Percentiles rank a stretch among this genome's conserved stretches.
phyloP scores from a whole-genome alignment of 805 yeast species.

The Barnettozyma californica region DNA sequence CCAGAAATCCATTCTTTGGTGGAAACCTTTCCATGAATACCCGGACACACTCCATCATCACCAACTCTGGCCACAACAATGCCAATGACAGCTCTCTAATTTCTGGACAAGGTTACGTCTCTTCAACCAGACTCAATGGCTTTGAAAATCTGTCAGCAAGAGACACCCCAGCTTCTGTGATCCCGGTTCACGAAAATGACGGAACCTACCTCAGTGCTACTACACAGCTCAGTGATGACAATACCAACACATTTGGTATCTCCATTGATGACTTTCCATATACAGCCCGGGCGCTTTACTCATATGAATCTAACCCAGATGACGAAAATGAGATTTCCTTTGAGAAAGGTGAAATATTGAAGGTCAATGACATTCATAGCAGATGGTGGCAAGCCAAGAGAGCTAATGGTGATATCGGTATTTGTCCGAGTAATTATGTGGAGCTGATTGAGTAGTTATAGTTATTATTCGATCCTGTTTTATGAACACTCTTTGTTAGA shows the following conservation, averaged over 20 bases:
- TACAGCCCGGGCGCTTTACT: conserved; percentile 80
- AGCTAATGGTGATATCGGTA: conserved; percentile 87
- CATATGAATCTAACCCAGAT: conserved; percentile 84
- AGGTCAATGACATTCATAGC: conserved; percentile 88
- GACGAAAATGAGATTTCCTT: conserved; percentile 92
- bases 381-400: conserved; percentile 98
- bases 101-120: conserved; percentile 30
- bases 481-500: background rate
- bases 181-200: conserved; percentile 16
- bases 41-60: conserved; percentile 7
- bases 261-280: conserved; percentile 52
- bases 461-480: background rate
- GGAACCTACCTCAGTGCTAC: conserved; percentile 19
- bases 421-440: conserved; percentile 93
- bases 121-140: conserved; percentile 55
- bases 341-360: conserved; percentile 84
- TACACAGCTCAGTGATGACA: conserved; percentile 11
- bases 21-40: conserved; percentile 7
- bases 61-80: background rate
- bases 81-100: conserved; percentile 10
- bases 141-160: conserved; percentile 44
- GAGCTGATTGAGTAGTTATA: conserved; percentile 51
- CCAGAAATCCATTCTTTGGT: conserved; percentile 22
- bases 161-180: conserved; percentile 9
- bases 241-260: conserved; percentile 12